These are phyloP conservation scores for Phytophthora aleatoria DNA, from an alignment of 352 stramenopile genomes.

Conservation along the genomic window DNA sequence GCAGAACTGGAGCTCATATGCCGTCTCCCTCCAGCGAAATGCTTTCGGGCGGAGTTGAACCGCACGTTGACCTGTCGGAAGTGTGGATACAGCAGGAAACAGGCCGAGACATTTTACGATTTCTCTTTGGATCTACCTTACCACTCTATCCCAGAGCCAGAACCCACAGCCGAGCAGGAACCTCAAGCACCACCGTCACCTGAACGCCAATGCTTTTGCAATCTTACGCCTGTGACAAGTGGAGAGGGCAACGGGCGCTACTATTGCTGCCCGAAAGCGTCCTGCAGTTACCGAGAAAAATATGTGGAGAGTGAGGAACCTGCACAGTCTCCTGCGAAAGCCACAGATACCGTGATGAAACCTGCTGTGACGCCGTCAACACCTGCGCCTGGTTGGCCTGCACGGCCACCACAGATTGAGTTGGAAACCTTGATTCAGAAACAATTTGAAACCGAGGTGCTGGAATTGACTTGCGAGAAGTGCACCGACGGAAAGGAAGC, in stretches of 20 bases:
- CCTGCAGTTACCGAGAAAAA: constrained; percentile 72
- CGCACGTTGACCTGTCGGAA: constrained; percentile 78
- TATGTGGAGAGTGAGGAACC: constrained; percentile 12
- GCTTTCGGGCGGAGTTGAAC: constrained; percentile 78
- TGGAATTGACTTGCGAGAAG: constrained; percentile 87
- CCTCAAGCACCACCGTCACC: constrained; percentile 38
- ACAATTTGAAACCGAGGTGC: constrained; percentile 77
- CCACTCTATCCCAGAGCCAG: constrained; percentile 22
- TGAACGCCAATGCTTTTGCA: constrained; percentile 65
- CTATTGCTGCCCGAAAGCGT: constrained; percentile 62
- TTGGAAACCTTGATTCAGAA: constrained; percentile 70
- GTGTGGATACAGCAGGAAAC: constrained; percentile 79
- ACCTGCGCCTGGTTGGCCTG: constrained; percentile 9
- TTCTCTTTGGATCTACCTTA: constrained; percentile 86
- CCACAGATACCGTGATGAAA: constrained; percentile 5
- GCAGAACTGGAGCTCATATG: constrained; percentile 52
- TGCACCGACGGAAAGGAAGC: constrained; percentile 76
- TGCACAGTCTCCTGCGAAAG: constrained; percentile 18
- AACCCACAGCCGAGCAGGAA: constrained; percentile 37
- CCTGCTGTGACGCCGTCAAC: constrained; percentile 10
- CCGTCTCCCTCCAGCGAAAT: constrained; percentile 70
- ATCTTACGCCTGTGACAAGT: constrained; percentile 40
- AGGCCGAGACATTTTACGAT: constrained; percentile 86
- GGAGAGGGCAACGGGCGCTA: constrained; percentile 43
- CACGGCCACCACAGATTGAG: constrained; percentile 38